Evolutionary conservation across 768 basidiomycete genomes (phyloP).

Genomic region (Roridomyces roridus): DNA sequence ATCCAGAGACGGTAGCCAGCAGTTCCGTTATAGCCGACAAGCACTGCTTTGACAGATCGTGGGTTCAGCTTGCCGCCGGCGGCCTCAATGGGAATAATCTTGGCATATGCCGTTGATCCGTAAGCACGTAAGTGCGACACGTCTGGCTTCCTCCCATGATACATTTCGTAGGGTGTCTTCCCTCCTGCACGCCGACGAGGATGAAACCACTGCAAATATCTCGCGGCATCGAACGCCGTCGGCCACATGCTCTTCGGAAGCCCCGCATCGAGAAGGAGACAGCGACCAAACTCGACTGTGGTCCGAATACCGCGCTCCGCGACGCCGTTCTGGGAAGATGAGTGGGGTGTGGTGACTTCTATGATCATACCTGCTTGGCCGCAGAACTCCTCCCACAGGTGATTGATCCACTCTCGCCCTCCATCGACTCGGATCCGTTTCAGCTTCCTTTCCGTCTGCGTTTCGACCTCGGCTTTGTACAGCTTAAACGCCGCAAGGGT

Average conservation of each 20-base stretch:
- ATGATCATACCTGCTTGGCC: background rate
- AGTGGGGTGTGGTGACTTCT: slow-evolving; percentile 31
- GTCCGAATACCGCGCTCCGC: no score
- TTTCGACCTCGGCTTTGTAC: background rate
- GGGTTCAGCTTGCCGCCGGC: slow-evolving; percentile 20
- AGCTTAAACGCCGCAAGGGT: slow-evolving; percentile 1
- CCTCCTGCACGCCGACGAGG: background rate
- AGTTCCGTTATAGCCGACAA: slow-evolving; percentile 31
- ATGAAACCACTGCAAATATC: slow-evolving; percentile 25
- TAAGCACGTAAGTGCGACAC: slow-evolving; percentile 36
- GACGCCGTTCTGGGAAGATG: no score
- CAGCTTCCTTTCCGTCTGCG: slow-evolving; percentile 1
- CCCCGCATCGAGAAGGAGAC: slow-evolving; percentile 28
- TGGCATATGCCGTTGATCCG: slow-evolving; percentile 37
- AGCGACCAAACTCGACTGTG: slow-evolving; percentile 30
- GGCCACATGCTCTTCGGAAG: slow-evolving; percentile 30
- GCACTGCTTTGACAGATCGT: slow-evolving; percentile 22
- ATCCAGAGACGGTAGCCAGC: slow-evolving; percentile 30
- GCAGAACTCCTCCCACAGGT: background rate
- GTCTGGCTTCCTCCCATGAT: slow-evolving; percentile 27
- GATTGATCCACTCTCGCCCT: slow-evolving; percentile 6
- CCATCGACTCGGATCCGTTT: background rate
- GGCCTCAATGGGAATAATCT: slow-evolving; percentile 18
- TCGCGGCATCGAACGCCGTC: slow-evolving; percentile 12
- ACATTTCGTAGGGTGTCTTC: slow-evolving; percentile 26